Conservation (phyloP, 805 yeast genomes). For the Ogataea angusta region DNA sequence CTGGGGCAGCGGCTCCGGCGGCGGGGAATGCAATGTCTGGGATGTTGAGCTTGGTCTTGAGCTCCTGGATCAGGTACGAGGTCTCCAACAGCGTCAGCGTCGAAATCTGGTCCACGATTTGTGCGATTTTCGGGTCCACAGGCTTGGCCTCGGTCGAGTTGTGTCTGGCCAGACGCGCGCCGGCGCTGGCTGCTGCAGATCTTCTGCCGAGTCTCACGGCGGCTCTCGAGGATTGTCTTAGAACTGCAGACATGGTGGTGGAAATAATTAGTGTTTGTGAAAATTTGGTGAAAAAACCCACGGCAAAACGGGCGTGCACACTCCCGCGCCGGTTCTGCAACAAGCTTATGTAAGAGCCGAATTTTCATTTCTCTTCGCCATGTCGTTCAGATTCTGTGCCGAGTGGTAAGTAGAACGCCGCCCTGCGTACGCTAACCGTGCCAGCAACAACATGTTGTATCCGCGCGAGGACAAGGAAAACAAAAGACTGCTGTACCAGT, state of each 20-base stretch:
- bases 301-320: slow-evolving; percentile 9
- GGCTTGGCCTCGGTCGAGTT: slow-evolving; percentile 47
- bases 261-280: neutral
- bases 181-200: slow-evolving; percentile 33
- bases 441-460: slow-evolving; percentile 91
- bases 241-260: slow-evolving; percentile 14
- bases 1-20: slow-evolving; percentile 57
- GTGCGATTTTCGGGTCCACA: slow-evolving; percentile 82
- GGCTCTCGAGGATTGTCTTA: slow-evolving; percentile 23
- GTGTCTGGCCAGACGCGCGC: slow-evolving; percentile 54
- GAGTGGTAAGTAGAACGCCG: slow-evolving; percentile 50
- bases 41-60: slow-evolving; percentile 80
- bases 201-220: slow-evolving; percentile 19
- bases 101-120: slow-evolving; percentile 88
- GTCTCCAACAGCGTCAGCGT: slow-evolving; percentile 91
- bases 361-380: slow-evolving; percentile 10
- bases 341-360: slow-evolving; percentile 2
- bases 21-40: slow-evolving; percentile 89
- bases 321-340: neutral
- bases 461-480: slow-evolving; percentile 91
- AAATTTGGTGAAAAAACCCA: slow-evolving; percentile 8
- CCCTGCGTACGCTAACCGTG: too few relatives aligned
- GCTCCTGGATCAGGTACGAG: slow-evolving; percentile 75
- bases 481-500: slow-evolving; percentile 76
- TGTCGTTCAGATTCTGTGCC: slow-evolving; percentile 89